phyloP scores from a whole-genome alignment of 2,329 filamentous ascomycete species.

The Epicoccum nigrum region DNA sequence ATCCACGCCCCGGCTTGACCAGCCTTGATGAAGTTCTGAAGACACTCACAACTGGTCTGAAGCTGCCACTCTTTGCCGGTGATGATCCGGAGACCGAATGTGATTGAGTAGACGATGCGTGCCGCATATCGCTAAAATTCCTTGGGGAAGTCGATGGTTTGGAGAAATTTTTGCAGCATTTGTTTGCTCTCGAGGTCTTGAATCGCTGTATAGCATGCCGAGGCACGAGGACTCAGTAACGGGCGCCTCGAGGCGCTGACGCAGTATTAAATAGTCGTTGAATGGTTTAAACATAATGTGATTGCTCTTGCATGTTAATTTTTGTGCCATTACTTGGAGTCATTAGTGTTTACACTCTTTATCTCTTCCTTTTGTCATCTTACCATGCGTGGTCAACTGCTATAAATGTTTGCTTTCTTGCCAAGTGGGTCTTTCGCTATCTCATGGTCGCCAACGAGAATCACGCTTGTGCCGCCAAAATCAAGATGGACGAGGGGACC shows the following conservation, averaged over 20 bases:
- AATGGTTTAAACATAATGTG: conserved; percentile 49
- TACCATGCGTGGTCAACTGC: conserved; percentile 53
- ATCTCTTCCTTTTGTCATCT: neutral
- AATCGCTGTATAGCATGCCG: conserved; percentile 44
- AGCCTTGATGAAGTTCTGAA: conserved; percentile 21
- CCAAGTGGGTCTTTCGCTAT: conserved; percentile 59
- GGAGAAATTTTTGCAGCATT: conserved; percentile 49
- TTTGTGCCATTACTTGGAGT: conserved; percentile 52
- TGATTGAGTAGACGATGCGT: conserved; percentile 48
- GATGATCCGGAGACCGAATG: conserved; percentile 47
- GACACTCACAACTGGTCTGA: conserved; percentile 14
- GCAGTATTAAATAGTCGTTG: conserved; percentile 45
- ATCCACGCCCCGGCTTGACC: conserved; percentile 45
- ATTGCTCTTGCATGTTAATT: conserved; percentile 52
- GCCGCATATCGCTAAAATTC: conserved; percentile 47
- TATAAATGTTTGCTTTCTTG: conserved; percentile 58
- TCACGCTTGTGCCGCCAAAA: conserved; percentile 41
- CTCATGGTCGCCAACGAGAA: conserved; percentile 56
- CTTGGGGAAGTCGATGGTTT: conserved; percentile 34
- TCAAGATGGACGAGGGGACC: conserved; percentile 42
- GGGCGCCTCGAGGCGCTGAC: conserved; percentile 49
- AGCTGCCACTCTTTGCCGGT: conserved; percentile 29
- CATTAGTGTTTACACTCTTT: neutral
- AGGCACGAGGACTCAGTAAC: conserved; percentile 41
- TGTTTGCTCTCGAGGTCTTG: conserved; percentile 55